Conservation (phyloP, 352 stramenopile genomes). For the Pythium catenulatum region DNA sequence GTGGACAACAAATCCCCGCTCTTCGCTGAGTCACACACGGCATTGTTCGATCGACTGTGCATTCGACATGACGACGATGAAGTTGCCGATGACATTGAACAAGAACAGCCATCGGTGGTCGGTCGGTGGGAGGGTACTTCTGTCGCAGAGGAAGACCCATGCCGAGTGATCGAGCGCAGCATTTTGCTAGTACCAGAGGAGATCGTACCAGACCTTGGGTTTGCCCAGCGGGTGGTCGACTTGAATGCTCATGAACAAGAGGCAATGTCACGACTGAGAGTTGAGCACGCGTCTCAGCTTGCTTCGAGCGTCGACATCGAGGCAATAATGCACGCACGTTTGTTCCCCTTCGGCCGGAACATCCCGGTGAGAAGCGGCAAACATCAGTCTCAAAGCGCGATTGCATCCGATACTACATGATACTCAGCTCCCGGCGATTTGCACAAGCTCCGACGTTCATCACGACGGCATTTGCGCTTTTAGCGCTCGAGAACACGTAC, state of each 20-base stretch:
- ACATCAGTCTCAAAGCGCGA: conserved; percentile 25
- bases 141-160: neutral
- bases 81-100: neutral
- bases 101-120: no score
- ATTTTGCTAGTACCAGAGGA: neutral
- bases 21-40: no score
- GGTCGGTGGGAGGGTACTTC: no score
- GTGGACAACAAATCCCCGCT: neutral
- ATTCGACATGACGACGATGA: neutral
- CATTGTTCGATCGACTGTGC: neutral
- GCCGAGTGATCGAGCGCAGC: conserved; percentile 24
- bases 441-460: conserved; percentile 41
- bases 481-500: conserved; percentile 45
- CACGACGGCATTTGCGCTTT: neutral
- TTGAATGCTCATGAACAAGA: conserved; percentile 2
- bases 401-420: conserved; percentile 28
- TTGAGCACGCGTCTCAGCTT: conserved; percentile 31
- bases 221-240: conserved; percentile 29
- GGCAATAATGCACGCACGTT: conserved; percentile 32
- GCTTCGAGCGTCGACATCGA: neutral
- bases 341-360: conserved; percentile 46
- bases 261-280: neutral
- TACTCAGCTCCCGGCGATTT: conserved; percentile 44
- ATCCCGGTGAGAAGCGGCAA: conserved; percentile 1
- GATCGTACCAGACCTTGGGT: neutral